These are phyloP conservation scores for Pichia sp. DNA, from an alignment of 1,139 yeast species.

Conservation along the genomic window DNA sequence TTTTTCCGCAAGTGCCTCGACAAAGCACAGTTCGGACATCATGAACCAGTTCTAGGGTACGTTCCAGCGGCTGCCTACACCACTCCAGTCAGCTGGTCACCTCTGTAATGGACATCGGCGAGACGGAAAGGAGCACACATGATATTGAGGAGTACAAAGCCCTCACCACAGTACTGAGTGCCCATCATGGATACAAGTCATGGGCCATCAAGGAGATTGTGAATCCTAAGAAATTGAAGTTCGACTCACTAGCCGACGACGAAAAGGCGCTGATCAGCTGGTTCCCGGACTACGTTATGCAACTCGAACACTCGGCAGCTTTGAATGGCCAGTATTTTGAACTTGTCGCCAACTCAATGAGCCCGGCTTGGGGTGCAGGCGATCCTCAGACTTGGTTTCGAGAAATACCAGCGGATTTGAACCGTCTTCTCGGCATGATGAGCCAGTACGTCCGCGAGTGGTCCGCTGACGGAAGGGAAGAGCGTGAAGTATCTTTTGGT, in stretches of 20 bases:
- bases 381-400: constrained; percentile 30
- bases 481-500: constrained; percentile 46
- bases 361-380: constrained; percentile 51
- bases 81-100: too few species aligned
- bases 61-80: too few species aligned
- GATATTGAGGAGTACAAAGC: constrained; percentile 29
- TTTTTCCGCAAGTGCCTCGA: not conserved
- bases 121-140: not conserved
- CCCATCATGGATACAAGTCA: constrained; percentile 30
- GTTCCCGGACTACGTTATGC: constrained; percentile 44
- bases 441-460: constrained; percentile 73
- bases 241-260: constrained; percentile 34
- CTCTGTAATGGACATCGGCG: not conserved
- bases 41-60: too few species aligned
- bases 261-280: constrained; percentile 49
- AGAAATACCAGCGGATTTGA: constrained; percentile 45
- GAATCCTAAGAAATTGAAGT: constrained; percentile 34
- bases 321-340: constrained; percentile 47
- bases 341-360: constrained; percentile 44
- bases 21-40: too few species aligned
- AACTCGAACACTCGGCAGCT: constrained; percentile 44
- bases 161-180: constrained; percentile 27
- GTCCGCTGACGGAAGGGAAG: constrained; percentile 57
- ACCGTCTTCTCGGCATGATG: constrained; percentile 58
- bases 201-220: constrained; percentile 33